Evolutionary conservation across 75 land plant genomes (phyloP), one percentile per base, ranked within the genome.

Genomic region (Cunninghamia lanceolata): DNA sequence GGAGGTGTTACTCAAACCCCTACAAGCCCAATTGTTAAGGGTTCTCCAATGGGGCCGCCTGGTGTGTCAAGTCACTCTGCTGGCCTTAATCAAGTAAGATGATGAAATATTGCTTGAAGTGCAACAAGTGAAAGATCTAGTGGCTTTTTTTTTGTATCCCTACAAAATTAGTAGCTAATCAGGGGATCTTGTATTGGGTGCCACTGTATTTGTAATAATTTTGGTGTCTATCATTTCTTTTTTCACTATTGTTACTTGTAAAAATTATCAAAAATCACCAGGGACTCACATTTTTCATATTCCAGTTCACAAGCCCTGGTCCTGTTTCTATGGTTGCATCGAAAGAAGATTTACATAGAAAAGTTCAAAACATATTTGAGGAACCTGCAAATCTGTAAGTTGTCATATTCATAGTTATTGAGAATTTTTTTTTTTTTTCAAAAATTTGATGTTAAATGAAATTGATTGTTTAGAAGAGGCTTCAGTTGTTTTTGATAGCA

Each of bases 381-480:
- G 93, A 92, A 75, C 93, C 93, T 53, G 87, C 90, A 77, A 86
- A 85, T 86, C 71, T 88, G 93, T 92, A 87, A 43, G 90, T 42
- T 21, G 0, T 30, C 74, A 79, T 71, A 2, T 34, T 78, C 30
- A 47, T 47, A 9, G 42, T 88, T 28, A 63, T 43, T 32, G 3
- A 38, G 25, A 19, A 2, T 17, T 15, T 17, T 1, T 19, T 38
- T 9, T 59, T 53, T 16, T 14, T 14, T 53, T 35, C 3, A 73
- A 32, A 34, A 25, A 13, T 19, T 2, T 39, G 28, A 77, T 77
- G 5, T 1, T 21, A 77, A 77, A 21, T 77, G 40, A 77, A 39
- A 39, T 36, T 74, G 16, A 14, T 75, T 77, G 68, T 9, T 39
- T 77, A 40, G 43, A 19, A 39, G 7, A 76, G 79, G 40, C 38